phyloP scores from a whole-genome alignment of 2,329 filamentous ascomycete species.

The Diaporthe australafricana region DNA sequence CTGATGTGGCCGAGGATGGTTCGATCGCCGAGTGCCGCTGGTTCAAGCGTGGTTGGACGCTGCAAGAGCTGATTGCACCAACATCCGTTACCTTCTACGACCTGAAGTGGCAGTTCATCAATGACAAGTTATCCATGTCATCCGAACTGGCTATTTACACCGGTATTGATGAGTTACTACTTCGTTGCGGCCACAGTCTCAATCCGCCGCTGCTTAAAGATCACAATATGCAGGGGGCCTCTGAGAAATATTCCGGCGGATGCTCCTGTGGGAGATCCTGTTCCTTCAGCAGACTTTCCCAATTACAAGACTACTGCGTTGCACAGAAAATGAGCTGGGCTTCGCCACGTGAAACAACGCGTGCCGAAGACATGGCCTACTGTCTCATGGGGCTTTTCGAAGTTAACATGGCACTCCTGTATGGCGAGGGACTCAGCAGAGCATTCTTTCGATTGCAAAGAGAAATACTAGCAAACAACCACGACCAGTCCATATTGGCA shows the following conservation, averaged over 20 bases:
- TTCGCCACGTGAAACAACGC: background rate
- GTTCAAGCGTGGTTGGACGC: slow-evolving; percentile 28
- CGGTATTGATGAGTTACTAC: background rate
- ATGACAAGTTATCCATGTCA: background rate
- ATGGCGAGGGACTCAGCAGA: background rate
- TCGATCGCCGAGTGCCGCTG: background rate
- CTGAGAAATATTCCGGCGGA: background rate
- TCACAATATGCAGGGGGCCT: too few relatives aligned
- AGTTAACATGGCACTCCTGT: slow-evolving; percentile 2
- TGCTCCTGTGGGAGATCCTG: background rate
- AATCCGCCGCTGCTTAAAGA: background rate
- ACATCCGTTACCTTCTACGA: slow-evolving; percentile 35
- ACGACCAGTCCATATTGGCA: background rate
- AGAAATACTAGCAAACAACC: background rate
- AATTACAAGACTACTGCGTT: background rate
- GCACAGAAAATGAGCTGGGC: background rate
- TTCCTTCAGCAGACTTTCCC: too few relatives aligned
- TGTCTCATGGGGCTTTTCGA: slow-evolving; percentile 5
- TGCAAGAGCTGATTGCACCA: slow-evolving; percentile 37
- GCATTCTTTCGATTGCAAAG: background rate
- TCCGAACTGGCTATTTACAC: background rate
- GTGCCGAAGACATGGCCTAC: background rate
- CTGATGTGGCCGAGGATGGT: slow-evolving; percentile 12
- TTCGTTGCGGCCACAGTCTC: slow-evolving; percentile 30
- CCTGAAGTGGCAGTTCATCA: slow-evolving; percentile 31